phyloP scores from a whole-genome alignment of 2,329 filamentous ascomycete genomes.

The Fusarium nisikadoi region DNA sequence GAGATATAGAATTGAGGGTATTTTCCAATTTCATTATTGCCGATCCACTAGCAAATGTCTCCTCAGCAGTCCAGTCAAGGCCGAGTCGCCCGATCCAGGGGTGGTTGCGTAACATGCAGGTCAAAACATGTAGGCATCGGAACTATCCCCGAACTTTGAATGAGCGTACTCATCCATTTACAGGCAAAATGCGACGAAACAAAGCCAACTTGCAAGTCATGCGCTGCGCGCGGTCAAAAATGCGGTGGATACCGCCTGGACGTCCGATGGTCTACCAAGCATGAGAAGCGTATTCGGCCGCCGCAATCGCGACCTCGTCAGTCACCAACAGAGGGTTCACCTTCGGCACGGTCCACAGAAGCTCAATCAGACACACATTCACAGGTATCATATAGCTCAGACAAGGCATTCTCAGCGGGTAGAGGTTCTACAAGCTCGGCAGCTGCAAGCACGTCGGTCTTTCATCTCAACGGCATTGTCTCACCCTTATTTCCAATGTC shows the following conservation, averaged over 20 bases:
- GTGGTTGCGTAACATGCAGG: constrained; percentile 1
- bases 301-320: neutral
- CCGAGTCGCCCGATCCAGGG: neutral
- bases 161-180: neutral
- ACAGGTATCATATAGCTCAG: neutral
- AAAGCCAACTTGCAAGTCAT: neutral
- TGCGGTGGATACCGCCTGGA: neutral
- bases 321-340: neutral
- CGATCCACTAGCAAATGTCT: neutral
- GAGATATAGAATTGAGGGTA: rapidly evolving
- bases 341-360: neutral
- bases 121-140: neutral
- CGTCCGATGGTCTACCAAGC: neutral
- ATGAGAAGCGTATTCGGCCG: neutral
- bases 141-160: neutral
- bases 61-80: neutral
- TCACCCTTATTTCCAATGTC: neutral
- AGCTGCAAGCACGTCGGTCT: neutral
- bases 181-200: neutral
- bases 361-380: neutral
- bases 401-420: neutral
- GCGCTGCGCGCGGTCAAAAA: neutral
- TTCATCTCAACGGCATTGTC: neutral
- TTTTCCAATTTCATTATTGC: rapidly evolving
- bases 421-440: neutral